Evolutionary conservation across 495 filamentous ascomycete genomes (phyloP).

Genomic region (Staphylotrichum longicolle): DNA sequence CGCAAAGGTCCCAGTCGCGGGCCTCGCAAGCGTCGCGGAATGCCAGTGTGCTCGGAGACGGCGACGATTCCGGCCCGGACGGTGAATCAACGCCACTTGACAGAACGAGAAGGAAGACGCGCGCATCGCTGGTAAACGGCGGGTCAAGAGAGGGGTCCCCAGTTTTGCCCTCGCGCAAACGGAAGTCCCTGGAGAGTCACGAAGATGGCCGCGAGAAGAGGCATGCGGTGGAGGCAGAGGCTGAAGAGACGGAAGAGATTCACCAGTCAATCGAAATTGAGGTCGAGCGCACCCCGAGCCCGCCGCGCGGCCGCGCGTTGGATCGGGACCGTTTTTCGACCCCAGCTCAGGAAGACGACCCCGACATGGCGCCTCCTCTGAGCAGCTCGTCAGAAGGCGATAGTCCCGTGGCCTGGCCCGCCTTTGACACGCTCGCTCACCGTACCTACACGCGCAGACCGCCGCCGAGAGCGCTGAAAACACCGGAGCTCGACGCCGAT

Average conservation of each 20-base stretch:
- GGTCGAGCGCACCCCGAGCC: conserved; percentile 25
- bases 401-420: conserved; percentile 40
- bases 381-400: conserved; percentile 40
- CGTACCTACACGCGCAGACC: conserved; percentile 31
- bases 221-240: conserved; percentile 20
- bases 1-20: conserved; percentile 33
- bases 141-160: conserved; percentile 26
- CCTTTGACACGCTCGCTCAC: conserved; percentile 41
- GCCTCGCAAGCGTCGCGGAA: conserved; percentile 26
- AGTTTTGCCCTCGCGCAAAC: conserved; percentile 39
- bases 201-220: conserved; percentile 31
- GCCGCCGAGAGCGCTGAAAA: conserved; percentile 26
- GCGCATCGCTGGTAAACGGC: conserved; percentile 16
- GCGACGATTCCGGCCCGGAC: conserved; percentile 45
- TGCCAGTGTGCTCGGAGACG: conserved; percentile 30
- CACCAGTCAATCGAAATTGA: conserved; percentile 36
- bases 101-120: conserved; percentile 37
- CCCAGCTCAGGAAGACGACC: conserved; percentile 34
- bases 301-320: conserved; percentile 17
- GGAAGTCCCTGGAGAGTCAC: conserved; percentile 45
- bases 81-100: conserved; percentile 45
- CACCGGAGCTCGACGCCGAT: conserved; percentile 31
- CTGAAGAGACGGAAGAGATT: conserved; percentile 14
- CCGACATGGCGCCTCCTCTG: conserved; percentile 45
- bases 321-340: conserved; percentile 24